A percentile compares a stretch with the other conserved stretches of the same genome.
phyloP scores from a whole-genome alignment of 208 protist genomes.

The Kentomonas sorsogonicus region DNA sequence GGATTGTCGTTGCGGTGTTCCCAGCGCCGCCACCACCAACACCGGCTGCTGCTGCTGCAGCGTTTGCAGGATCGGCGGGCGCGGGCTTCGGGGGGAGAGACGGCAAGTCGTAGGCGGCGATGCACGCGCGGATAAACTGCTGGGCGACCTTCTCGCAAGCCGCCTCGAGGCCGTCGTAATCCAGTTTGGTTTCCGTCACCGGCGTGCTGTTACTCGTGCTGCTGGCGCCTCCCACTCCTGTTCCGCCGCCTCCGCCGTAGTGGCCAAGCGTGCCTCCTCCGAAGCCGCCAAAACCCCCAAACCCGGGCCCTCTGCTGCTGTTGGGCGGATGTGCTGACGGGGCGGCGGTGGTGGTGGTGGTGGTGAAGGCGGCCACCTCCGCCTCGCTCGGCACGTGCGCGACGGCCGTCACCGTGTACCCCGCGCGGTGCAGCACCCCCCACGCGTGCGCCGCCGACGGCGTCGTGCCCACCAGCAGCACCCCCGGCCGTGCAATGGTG shows the following conservation, averaged over 20 bases:
- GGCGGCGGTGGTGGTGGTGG: no score
- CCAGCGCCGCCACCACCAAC: no score
- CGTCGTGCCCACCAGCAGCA: constrained; percentile 21
- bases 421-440: constrained; percentile 11
- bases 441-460: constrained; percentile 13
- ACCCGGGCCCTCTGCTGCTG: not conserved
- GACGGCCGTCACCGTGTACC: constrained; percentile 16
- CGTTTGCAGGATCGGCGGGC: no score
- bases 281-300: no score
- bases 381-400: not conserved
- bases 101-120: constrained; percentile 13
- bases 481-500: constrained; percentile 9
- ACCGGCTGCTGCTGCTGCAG: no score
- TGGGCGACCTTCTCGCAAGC: no score
- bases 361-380: not conserved
- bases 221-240: no score
- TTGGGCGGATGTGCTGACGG: no score
- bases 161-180: constrained; percentile 1
- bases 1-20: no score
- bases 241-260: no score
- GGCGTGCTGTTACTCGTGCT: not conserved
- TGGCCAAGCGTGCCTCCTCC: no score
- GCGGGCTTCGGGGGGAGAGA: not conserved
- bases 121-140: constrained; percentile 20
- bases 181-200: not conserved